Evolutionary conservation across 2,329 filamentous ascomycete genomes (phyloP).

Genomic region (Penicillium brasilianum): DNA sequence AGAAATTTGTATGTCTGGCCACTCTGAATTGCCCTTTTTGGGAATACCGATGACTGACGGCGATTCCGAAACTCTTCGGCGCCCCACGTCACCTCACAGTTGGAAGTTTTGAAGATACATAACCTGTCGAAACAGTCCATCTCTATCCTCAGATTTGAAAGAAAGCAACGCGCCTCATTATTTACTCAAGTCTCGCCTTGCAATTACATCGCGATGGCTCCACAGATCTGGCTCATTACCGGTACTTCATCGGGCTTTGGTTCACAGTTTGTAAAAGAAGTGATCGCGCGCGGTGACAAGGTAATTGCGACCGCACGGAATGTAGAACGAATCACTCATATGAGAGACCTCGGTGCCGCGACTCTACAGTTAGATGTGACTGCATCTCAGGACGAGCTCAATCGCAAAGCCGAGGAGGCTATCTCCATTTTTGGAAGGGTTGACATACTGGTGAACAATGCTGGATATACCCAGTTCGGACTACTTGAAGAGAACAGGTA

Average conservation of each 20-base stretch:
- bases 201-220: conserved; percentile 8
- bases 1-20: not conserved
- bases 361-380: conserved; percentile 20
- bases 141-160: not conserved
- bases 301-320: conserved; percentile 45
- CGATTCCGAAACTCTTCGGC: conserved; percentile 7
- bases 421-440: conserved; percentile 16
- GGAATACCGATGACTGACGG: not conserved
- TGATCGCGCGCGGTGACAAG: conserved; percentile 38
- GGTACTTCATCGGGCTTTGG: conserved; percentile 45
- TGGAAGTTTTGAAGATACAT: not conserved
- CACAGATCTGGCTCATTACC: conserved; percentile 43
- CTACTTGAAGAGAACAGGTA: conserved; percentile 17
- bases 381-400: conserved; percentile 10
- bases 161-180: not conserved
- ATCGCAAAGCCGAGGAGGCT: conserved; percentile 14
- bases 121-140: not conserved
- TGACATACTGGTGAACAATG: conserved; percentile 22
- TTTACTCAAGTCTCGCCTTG: not conserved
- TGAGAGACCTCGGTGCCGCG: conserved; percentile 13
- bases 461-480: conserved; percentile 19
- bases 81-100: not conserved
- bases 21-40: no score
- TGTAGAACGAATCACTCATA: conserved; percentile 29
- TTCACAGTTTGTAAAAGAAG: conserved; percentile 32